Conservation (phyloP, 2,329 filamentous ascomycete species). For the Fusarium buxicola region DNA sequence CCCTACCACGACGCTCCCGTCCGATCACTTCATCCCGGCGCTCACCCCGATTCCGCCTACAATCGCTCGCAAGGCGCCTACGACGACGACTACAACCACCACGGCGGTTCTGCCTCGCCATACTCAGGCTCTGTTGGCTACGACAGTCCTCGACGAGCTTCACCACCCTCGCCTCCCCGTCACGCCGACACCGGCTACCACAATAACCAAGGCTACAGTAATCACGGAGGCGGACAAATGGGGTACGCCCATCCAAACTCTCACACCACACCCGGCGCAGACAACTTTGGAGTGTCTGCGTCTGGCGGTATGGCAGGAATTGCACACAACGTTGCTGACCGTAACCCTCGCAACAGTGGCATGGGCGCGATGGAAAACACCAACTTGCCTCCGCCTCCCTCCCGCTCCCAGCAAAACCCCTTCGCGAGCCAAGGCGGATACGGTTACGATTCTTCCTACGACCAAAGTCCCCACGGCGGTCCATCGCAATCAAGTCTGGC, state of each 20-base stretch:
- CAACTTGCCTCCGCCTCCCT: conserved; percentile 54
- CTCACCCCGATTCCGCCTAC: conserved; percentile 44
- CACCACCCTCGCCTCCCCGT: conserved; percentile 27
- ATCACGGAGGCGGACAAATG: conserved; percentile 39
- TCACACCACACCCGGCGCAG: conserved; percentile 67
- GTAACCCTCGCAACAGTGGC: conserved; percentile 73
- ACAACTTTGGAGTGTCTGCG: conserved; percentile 73
- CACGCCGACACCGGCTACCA: conserved; percentile 40
- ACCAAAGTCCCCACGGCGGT: conserved; percentile 15
- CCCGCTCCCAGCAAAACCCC: conserved; percentile 46
- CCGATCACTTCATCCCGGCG: conserved; percentile 36
- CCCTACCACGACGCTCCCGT: conserved; percentile 46
- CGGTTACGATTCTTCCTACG: conserved; percentile 39
- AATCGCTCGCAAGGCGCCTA: conserved; percentile 33
- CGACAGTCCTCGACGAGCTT: conserved; percentile 38
- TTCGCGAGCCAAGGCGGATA: conserved; percentile 42
- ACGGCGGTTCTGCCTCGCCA: conserved; percentile 29
- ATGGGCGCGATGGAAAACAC: conserved; percentile 67
- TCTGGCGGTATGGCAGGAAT: conserved; percentile 76
- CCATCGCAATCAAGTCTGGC: conserved; percentile 56
- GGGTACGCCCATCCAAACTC: conserved; percentile 42
- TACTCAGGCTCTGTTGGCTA: conserved; percentile 39
- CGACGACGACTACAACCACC: conserved; percentile 37
- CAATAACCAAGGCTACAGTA: conserved; percentile 29
- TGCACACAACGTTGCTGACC: conserved; percentile 73